These are phyloP conservation scores for Elaeis guineensis DNA, from an alignment of 176 grass and related monocot species.

Conservation along the genomic window DNA sequence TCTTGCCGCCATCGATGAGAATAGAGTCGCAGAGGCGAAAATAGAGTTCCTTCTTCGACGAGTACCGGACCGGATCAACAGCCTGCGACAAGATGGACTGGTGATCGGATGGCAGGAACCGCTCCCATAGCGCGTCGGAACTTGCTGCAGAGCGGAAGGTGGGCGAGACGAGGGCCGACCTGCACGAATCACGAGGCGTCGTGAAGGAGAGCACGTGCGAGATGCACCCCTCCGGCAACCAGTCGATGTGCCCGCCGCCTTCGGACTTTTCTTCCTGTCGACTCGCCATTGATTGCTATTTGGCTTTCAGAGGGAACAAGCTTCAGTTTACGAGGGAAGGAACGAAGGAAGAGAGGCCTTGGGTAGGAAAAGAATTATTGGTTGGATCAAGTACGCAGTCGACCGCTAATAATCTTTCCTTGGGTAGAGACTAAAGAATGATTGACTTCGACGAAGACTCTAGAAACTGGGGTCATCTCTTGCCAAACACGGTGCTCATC, in stretches of 20 bases:
- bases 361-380: no score
- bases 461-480: no score
- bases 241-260: no score
- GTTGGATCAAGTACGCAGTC: rapidly evolving
- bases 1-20: background rate
- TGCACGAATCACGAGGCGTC: constrained; percentile 26
- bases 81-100: background rate
- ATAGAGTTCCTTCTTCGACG: background rate
- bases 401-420: no score
- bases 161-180: constrained; percentile 27
- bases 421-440: no score
- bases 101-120: constrained; percentile 13
- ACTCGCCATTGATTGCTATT: no score
- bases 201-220: constrained; percentile 37
- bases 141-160: constrained; percentile 27
- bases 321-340: no score
- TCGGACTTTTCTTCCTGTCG: no score
- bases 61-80: background rate
- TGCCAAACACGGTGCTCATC: no score
- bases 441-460: no score
- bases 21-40: constrained; percentile 6
- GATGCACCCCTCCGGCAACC: constrained; percentile 30
- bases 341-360: no score
- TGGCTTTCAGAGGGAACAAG: no score
- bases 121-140: constrained; percentile 26